Percentiles rank a stretch among this genome's conserved stretches.
These are phyloP conservation scores for Homolaphlyctis polyrhiza DNA, from an alignment of 371 early-diverging fungal genomes.

Conservation along the genomic window DNA sequence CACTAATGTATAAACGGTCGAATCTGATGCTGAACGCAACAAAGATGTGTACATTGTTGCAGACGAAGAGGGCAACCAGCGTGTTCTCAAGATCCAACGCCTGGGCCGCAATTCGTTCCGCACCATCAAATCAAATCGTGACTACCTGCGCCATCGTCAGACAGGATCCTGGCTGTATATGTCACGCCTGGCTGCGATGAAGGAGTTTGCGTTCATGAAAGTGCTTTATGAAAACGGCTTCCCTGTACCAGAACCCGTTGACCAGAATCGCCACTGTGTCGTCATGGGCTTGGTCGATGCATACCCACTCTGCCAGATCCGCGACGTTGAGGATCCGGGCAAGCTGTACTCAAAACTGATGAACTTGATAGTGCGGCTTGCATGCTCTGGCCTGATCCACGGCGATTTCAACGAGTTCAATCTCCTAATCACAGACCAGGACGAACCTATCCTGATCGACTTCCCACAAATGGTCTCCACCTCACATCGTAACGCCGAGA, in stretches of 20 bases:
- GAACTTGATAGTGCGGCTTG: slow-evolving; percentile 92
- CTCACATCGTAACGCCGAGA: slow-evolving; percentile 90
- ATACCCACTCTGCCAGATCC: slow-evolving; percentile 89
- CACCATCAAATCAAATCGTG: slow-evolving; percentile 96
- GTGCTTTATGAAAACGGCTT: slow-evolving; percentile 89
- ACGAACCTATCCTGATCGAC: slow-evolving; percentile 90
- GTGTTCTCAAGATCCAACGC: slow-evolving; percentile 88
- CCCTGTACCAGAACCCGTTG: slow-evolving; percentile 92
- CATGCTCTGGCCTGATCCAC: slow-evolving; percentile 96
- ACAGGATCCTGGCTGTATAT: slow-evolving; percentile 98
- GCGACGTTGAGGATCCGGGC: slow-evolving; percentile 79
- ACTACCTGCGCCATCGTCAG: slow-evolving; percentile 87
- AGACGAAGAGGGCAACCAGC: slow-evolving; percentile 79
- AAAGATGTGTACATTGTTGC: slow-evolving; percentile 96
- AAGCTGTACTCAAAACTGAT: slow-evolving; percentile 90
- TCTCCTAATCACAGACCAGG: slow-evolving; percentile 82
- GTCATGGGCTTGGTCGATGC: slow-evolving; percentile 97
- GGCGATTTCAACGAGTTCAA: slow-evolving; percentile 99
- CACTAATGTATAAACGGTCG: too few relatives aligned
- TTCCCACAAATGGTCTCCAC: slow-evolving; percentile 99
- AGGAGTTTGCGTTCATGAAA: slow-evolving; percentile 97
- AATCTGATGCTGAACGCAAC: too few relatives aligned
- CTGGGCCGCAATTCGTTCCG: slow-evolving; percentile 97
- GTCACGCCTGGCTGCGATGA: slow-evolving; percentile 93
- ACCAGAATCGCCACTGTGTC: slow-evolving; percentile 94